These are phyloP conservation scores for Harringtonia lauricola DNA, from an alignment of 2,329 filamentous ascomycete species.

Conservation along the genomic window DNA sequence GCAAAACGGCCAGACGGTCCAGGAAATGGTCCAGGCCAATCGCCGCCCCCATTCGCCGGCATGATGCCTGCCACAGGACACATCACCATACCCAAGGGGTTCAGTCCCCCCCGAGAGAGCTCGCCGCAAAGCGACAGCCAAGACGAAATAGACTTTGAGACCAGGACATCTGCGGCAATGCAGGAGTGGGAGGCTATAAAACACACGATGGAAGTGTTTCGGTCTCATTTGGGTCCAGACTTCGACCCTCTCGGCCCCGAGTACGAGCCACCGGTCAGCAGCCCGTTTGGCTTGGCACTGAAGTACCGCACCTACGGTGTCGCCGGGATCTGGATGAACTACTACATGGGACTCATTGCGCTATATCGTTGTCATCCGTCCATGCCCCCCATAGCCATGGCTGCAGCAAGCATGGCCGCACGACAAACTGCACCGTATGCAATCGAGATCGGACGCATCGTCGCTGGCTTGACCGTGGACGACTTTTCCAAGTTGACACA, in stretches of 20 bases:
- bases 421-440: slow-evolving; percentile 60
- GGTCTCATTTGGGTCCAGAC: slow-evolving; percentile 54
- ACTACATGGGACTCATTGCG: slow-evolving; percentile 74
- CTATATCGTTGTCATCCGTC: slow-evolving; percentile 73
- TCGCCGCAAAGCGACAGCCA: slow-evolving; percentile 30
- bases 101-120: slow-evolving; percentile 34
- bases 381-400: slow-evolving; percentile 86
- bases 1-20: slow-evolving; percentile 33
- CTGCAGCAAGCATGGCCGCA: slow-evolving; percentile 71
- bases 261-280: slow-evolving; percentile 45
- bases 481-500: slow-evolving; percentile 39
- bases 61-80: slow-evolving; percentile 42
- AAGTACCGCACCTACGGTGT: slow-evolving; percentile 83
- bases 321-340: slow-evolving; percentile 77
- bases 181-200: slow-evolving; percentile 70
- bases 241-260: slow-evolving; percentile 69
- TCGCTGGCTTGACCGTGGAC: slow-evolving; percentile 56
- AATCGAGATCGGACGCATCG: slow-evolving; percentile 67
- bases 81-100: slow-evolving; percentile 41
- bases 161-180: slow-evolving; percentile 57
- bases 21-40: slow-evolving; percentile 18
- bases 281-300: slow-evolving; percentile 73
- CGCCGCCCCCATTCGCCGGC: slow-evolving; percentile 39
- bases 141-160: slow-evolving; percentile 48
- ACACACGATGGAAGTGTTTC: slow-evolving; percentile 57